These are phyloP conservation scores for Fomes fomentarius DNA, from an alignment of 1,284 basidiomycete genomes.

Conservation along the genomic window DNA sequence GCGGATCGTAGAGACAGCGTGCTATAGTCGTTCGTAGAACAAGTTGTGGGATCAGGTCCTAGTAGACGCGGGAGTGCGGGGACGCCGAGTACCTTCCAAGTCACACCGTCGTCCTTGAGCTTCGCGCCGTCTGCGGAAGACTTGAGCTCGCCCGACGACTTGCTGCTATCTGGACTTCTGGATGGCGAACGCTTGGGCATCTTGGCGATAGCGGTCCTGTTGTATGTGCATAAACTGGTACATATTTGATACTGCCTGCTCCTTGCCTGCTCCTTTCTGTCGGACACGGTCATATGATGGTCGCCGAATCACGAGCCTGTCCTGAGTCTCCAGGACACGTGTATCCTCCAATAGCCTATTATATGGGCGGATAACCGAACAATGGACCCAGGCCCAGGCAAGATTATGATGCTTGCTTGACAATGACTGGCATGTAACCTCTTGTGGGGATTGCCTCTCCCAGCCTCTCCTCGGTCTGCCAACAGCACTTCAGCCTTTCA, in stretches of 20 bases:
- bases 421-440: no score
- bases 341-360: no score
- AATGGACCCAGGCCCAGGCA: no score
- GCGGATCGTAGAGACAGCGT: slow-evolving; percentile 35
- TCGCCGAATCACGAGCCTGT: slow-evolving; percentile 15
- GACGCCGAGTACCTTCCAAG: slow-evolving; percentile 38
- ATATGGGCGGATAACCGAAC: no score
- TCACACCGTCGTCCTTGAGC: slow-evolving; percentile 18
- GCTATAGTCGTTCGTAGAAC: slow-evolving; percentile 22
- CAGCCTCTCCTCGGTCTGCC: no score
- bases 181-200: not conserved
- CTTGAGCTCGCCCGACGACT: not conserved
- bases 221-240: no score
- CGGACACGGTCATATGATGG: slow-evolving; percentile 9
- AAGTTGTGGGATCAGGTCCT: not conserved
- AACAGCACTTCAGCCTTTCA: no score
- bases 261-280: no score
- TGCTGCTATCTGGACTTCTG: not conserved
- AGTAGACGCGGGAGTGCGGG: not conserved
- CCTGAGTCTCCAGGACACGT: no score
- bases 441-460: no score
- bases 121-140: not conserved
- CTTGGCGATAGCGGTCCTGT: not conserved
- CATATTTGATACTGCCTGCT: no score
- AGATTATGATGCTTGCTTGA: no score